Conservation (phyloP, 495 filamentous ascomycete species). For the Parmelia sp. region DNA sequence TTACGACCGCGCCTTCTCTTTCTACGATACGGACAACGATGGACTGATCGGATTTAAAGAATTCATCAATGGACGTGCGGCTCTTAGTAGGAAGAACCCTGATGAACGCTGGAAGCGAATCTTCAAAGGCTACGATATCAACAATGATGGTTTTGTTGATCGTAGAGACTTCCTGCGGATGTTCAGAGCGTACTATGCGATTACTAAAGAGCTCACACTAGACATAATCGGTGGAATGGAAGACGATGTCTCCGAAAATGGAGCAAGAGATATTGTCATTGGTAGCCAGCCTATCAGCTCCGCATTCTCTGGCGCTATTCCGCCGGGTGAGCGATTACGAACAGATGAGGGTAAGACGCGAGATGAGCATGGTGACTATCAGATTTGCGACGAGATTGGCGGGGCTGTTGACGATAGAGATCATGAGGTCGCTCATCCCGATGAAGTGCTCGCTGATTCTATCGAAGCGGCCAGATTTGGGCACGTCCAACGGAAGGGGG, state of each 20-base stretch:
- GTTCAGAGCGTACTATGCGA: slow-evolving; percentile 81
- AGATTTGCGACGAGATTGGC: slow-evolving; percentile 47
- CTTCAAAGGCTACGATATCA: slow-evolving; percentile 86
- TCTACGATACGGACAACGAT: slow-evolving; percentile 87
- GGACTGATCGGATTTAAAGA: slow-evolving; percentile 91
- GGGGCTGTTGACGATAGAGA: slow-evolving; percentile 42
- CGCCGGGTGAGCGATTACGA: slow-evolving; percentile 50
- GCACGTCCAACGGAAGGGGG: slow-evolving; percentile 8
- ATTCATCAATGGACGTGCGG: slow-evolving; percentile 77
- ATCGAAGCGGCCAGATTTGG: slow-evolving; percentile 40
- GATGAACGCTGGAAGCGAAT: slow-evolving; percentile 63
- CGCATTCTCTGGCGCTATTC: slow-evolving; percentile 61
- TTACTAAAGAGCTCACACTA: slow-evolving; percentile 75
- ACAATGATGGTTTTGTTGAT: slow-evolving; percentile 80
- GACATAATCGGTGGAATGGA: slow-evolving; percentile 79
- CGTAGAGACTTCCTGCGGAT: slow-evolving; percentile 87
- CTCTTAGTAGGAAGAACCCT: slow-evolving; percentile 62
- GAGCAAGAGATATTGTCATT: slow-evolving; percentile 67
- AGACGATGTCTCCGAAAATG: slow-evolving; percentile 67
- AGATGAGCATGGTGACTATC: slow-evolving; percentile 54
- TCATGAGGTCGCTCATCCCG: slow-evolving; percentile 43
- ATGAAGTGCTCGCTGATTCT: slow-evolving; percentile 43
- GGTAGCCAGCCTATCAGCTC: slow-evolving; percentile 73
- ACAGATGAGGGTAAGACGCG: slow-evolving; percentile 58
- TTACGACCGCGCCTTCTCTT: slow-evolving; percentile 92